Evolutionary conservation across 768 basidiomycete species (phyloP), one percentile per base, ranked within the genome.

Genomic region (Sporobolomyces roseus): DNA sequence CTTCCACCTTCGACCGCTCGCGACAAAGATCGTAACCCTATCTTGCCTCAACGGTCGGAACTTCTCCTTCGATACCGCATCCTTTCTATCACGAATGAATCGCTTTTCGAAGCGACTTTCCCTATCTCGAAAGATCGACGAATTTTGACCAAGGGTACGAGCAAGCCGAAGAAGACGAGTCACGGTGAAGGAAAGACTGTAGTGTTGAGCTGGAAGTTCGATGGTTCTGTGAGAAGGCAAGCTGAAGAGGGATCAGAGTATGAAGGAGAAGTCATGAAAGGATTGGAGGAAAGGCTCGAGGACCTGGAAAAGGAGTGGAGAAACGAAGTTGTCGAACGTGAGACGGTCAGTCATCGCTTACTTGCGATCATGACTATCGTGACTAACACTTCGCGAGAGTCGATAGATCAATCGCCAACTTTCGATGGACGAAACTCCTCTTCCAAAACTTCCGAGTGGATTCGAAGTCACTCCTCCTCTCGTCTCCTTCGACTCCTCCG

Each of bases 221-320:
- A 55, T 13, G n/a, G n/a, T n/a, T n/a, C n/a, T n/a, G n/a, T n/a
- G n/a, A n/a, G n/a, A n/a, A n/a, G n/a, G n/a, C n/a, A n/a, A n/a
- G n/a, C n/a, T n/a, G n/a, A n/a, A n/a, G n/a, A n/a, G n/a, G 17
- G 7, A 27, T 7, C 35, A 12, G 21, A 32, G 52, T 33, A 32
- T 41, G 38, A 9, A 53, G 21, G 35, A 36, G 13, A 3, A n/a
- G 35, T 4, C 52, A n/a, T n/a, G n/a, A n/a, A n/a, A n/a, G n/a
- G n/a, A n/a, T n/a, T 55, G 3, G 54, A 55, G 35, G 12, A 35
- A 36, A 55, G 54, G 35, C 23, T 55, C 23, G 2, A 38, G 36
- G 23, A 36, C 13, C 23, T n/a, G 32, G 54, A 55, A 36, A 10
- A 41, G n/a, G 54, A 55, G 41, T 55, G 54, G 54, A 17, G 54